Base-by-base conservation (phyloP, 305 asterid species). In the Solanum hybrid region DNA sequence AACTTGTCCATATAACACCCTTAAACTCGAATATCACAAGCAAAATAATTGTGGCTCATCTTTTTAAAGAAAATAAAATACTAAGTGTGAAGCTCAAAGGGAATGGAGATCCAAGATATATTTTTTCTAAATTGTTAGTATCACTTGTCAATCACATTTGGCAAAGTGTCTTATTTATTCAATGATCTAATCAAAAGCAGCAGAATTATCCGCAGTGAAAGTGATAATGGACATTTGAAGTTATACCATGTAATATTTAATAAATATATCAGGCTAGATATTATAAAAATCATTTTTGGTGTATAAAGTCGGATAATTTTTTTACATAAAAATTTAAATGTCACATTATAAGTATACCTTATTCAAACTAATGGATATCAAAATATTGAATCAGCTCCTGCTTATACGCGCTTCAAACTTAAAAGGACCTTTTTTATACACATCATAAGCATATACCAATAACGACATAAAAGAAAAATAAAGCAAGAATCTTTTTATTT, bases 261-360 rank as follows among this genome's bases (percentile, higher is more conserved):
- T 10, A 75, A 75, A 75, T 27, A 75, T 75, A 75, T 2, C 1
- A 75, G 3, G 24, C 12, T 1, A 29, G 12, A 29, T 6, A 32
- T 77, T 77, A 8, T 77, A 77, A 77, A 8, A 32, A 32, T 3
- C 13, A 37, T 37, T 37, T 37, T 37, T 39, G 5, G 0, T 11
- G 0, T 15, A 7, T 32, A 17, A 77, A 17, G 0, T 20, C 1
- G 2, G 7, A 32, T 32, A 7, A 7, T 1, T 1, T 2, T 76
- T 7, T 13, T 15, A 61, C 5, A 61, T 61, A 20, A 61, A 51
- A 61, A 1, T 3, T 20, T 20, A 61, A 0, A 7, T 61, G 5
- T 61, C 26, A 61, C 2, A 3, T 20, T 57, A 17, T 6, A 57
- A 57, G 9, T 51, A 57, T 57, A 57, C 24, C 10, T 17, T 17